phyloP scores from a whole-genome alignment of 352 stramenopile genomes.

The Plasmopara viticola region DNA sequence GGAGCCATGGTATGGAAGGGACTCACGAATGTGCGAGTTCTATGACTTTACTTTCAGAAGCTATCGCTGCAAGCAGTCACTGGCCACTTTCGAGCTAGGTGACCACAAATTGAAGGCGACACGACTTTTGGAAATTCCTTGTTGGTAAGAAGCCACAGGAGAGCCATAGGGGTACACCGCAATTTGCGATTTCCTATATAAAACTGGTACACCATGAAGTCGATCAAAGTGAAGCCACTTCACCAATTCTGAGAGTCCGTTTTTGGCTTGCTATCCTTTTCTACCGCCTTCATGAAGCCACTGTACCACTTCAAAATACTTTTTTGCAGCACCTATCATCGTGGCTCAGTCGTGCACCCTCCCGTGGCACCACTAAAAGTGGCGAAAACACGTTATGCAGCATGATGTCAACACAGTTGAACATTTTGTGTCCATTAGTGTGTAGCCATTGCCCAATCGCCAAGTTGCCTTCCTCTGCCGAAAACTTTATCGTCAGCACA shows the following conservation, averaged over 20 bases:
- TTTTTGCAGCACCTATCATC: not conserved
- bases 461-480: not conserved
- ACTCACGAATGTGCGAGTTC: too few relatives aligned
- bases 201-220: constrained; percentile 2
- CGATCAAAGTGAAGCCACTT: constrained; percentile 8
- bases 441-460: constrained; percentile 2
- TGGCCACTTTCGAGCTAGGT: too few relatives aligned
- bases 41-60: too few relatives aligned
- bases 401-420: constrained; percentile 1
- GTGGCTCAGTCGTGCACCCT: constrained; percentile 1
- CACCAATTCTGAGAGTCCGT: constrained; percentile 6
- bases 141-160: constrained; percentile 2
- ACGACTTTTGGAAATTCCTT: too few relatives aligned
- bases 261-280: constrained; percentile 1
- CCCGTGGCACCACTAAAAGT: constrained; percentile 6
- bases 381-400: not conserved
- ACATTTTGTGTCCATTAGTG: not conserved
- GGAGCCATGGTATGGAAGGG: too few relatives aligned
- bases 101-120: too few relatives aligned
- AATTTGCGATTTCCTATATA: constrained; percentile 4
- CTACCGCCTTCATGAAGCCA: constrained; percentile 3
- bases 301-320: constrained; percentile 1
- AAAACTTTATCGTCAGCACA: not conserved
- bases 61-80: too few relatives aligned
- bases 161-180: not conserved